phyloP scores from a whole-genome alignment of 208 protist genomes.

The Leptomonas pyrrhocoris region DNA sequence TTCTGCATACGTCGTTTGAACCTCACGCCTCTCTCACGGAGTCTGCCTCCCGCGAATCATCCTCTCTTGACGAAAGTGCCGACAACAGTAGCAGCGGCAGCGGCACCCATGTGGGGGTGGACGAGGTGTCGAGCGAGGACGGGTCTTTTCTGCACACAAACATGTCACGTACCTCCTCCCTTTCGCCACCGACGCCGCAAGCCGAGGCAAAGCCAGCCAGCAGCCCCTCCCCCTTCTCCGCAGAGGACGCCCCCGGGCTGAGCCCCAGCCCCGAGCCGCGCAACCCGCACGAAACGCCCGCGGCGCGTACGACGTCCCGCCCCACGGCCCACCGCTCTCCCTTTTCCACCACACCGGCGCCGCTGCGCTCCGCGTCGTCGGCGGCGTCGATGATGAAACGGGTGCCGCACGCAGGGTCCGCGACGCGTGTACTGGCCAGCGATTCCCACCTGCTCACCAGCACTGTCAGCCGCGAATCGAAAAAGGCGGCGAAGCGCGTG shows the following conservation, averaged over 20 bases:
- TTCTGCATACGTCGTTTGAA: background rate
- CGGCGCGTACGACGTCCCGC: slow-evolving; percentile 6
- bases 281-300: background rate
- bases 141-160: slow-evolving; percentile 26
- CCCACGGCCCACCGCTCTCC: slow-evolving; percentile 1
- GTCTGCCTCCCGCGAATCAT: background rate
- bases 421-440: slow-evolving; percentile 18
- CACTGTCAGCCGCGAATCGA: slow-evolving; percentile 22
- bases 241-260: slow-evolving; percentile 6
- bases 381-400: slow-evolving; percentile 1
- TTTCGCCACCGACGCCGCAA: background rate
- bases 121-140: slow-evolving; percentile 5
- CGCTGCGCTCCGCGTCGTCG: background rate
- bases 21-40: background rate
- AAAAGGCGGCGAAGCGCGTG: slow-evolving; percentile 35
- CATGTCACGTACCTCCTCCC: slow-evolving; percentile 4
- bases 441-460: slow-evolving; percentile 37
- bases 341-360: background rate
- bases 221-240: background rate
- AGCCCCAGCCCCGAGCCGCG: slow-evolving; percentile 27
- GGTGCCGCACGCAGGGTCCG: background rate
- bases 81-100: slow-evolving; percentile 1
- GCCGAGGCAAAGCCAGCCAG: background rate
- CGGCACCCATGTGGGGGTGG: background rate
- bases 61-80: background rate